These are phyloP conservation scores for Mycoemilia scoparia DNA, from an alignment of 192 early-diverging fungal species.

Conservation along the genomic window DNA sequence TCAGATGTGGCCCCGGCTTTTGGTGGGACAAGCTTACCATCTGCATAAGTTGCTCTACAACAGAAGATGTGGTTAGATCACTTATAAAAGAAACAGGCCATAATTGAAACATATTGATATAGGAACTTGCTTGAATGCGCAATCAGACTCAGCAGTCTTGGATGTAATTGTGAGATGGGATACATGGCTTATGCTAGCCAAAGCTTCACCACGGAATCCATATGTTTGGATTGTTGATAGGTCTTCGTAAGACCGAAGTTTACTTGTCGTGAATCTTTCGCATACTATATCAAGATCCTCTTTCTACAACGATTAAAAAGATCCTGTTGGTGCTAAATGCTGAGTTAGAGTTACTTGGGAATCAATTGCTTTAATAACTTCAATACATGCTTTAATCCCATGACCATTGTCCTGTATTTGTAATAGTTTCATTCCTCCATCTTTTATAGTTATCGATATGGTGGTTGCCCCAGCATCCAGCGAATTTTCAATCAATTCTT, in stretches of 20 bases:
- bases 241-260: constrained; percentile 72
- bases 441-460: constrained; percentile 67
- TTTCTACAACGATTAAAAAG: too few species aligned
- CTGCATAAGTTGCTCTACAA: constrained; percentile 69
- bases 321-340: too few species aligned
- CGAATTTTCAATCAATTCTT: constrained; percentile 93
- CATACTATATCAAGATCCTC: constrained; percentile 83
- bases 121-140: constrained; percentile 49
- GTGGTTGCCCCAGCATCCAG: constrained; percentile 80
- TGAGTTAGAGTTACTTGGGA: too few species aligned
- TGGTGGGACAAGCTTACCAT: constrained; percentile 65
- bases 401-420: constrained; percentile 92
- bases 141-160: constrained; percentile 52
- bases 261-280: constrained; percentile 91
- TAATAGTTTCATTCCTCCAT: constrained; percentile 83
- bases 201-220: constrained; percentile 92
- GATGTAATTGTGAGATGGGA: constrained; percentile 79
- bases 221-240: constrained; percentile 69
- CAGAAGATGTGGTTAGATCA: too few species aligned
- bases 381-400: constrained; percentile 72
- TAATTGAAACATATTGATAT: background rate
- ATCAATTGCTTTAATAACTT: too few species aligned
- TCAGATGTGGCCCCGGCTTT: constrained; percentile 54
- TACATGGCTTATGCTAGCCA: constrained; percentile 92
- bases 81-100: background rate